Evolutionary conservation across 768 basidiomycete species (phyloP), one percentile per base, ranked within the genome.

Genomic region (Naganishia friedmannii): DNA sequence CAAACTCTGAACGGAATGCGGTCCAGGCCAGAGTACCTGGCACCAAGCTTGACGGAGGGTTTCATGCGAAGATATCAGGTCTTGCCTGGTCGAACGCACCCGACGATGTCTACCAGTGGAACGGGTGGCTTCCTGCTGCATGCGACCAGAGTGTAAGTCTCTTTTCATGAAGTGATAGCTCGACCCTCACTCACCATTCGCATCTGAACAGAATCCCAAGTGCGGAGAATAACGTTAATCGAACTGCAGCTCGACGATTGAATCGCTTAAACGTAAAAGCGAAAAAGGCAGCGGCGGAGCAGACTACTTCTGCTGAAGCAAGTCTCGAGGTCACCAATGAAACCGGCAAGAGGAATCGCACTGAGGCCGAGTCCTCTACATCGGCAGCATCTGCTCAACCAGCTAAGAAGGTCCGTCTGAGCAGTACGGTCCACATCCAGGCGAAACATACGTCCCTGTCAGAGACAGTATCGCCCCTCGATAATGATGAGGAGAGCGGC

Each of bases 61-160:
- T 97, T 91, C 89, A 80, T 92, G 51, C 87, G 95, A 32, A 86
- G 87, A 72, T 99, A 98, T 82, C 95, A 98, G 79, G 87, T 93
- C 19, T 84, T 99, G n/a, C 96, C 96, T 28, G 95, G 96, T 28
- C 86, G 96, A 42, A 95, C 92, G 48, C 96, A 99, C 83, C 96
- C 96, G 3, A 87, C 86, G 73, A 98, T 99, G 96, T 88, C 85
- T 68, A 90, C 88, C 70, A 89, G 91, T 26, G 92, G 91, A 13
- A 88, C 89, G 0, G 94, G 93, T 17, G 95, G 96, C 0, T 96
- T 87, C 81, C 82, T 98, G 53, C 84, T 97, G 34, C 88, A 90
- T 77, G 86, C 88, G 21, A 89, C 88, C n/a, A 92, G 91, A 86
- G 87, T 97, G 90, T 69, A 23, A 57, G 67, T 68, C 9, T 10